Evolutionary conservation across 768 basidiomycete species (phyloP).

Genomic region (Ramaria sp.): DNA sequence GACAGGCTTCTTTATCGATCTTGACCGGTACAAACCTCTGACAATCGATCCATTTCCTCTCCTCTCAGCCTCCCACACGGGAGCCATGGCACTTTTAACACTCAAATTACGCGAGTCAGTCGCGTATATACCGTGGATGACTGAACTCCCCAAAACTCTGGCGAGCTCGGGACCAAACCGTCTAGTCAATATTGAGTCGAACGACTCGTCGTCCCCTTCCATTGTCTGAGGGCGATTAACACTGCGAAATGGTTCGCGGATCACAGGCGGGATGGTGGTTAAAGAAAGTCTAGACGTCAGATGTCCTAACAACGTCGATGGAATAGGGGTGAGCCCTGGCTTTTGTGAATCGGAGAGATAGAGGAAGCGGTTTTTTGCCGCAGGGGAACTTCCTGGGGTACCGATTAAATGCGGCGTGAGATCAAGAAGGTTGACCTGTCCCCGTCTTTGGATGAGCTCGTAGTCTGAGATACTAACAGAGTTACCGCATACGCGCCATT

Average conservation of each 20-base stretch:
- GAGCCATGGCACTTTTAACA: constrained; percentile 67
- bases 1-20: constrained; percentile 8
- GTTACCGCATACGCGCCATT: constrained; percentile 43
- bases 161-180: constrained; percentile 69
- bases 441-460: constrained; percentile 7
- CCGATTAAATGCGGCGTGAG: constrained; percentile 52
- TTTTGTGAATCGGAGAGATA: constrained; percentile 33
- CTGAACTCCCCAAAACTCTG: constrained; percentile 60
- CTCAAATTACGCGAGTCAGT: constrained; percentile 70
- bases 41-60: constrained; percentile 62
- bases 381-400: constrained; percentile 53
- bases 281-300: constrained; percentile 27
- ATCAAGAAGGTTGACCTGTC: constrained; percentile 66
- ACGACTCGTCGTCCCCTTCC: constrained; percentile 60
- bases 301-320: constrained; percentile 30
- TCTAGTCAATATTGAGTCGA: constrained; percentile 67
- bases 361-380: constrained; percentile 71
- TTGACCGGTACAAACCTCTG: constrained; percentile 35
- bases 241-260: constrained; percentile 44
- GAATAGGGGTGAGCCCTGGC: constrained; percentile 42
- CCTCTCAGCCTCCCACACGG: constrained; percentile 60
- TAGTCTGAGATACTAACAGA: constrained; percentile 8
- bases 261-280: constrained; percentile 41
- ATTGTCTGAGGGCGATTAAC: constrained; percentile 16
- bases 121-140: constrained; percentile 91